These are phyloP conservation scores for Amanita brunnescens DNA, from an alignment of 768 basidiomycete genomes.

Conservation along the genomic window DNA sequence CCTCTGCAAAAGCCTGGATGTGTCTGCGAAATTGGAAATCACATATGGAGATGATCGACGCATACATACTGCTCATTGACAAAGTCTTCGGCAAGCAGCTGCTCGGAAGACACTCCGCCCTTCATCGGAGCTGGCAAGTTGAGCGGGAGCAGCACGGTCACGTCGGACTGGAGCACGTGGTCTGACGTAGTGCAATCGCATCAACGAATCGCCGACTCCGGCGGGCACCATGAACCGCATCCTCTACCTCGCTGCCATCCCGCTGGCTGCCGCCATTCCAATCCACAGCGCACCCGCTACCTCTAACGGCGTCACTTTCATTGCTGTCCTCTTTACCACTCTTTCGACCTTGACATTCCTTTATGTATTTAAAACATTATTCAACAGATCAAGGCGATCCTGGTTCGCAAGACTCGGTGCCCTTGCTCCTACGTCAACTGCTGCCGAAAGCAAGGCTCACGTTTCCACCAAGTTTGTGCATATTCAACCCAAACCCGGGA, in stretches of 20 bases:
- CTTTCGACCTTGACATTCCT: slow-evolving; percentile 18
- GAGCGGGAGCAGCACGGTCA: not conserved
- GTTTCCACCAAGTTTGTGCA: slow-evolving; percentile 6
- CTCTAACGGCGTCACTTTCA: slow-evolving; percentile 28
- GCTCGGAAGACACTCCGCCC: slow-evolving; percentile 12
- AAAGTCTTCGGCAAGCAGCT: slow-evolving; percentile 44
- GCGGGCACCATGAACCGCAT: not conserved
- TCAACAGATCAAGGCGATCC: slow-evolving; percentile 21
- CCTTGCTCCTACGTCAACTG: slow-evolving; percentile 8
- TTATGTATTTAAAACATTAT: slow-evolving; percentile 19
- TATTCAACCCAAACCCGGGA: slow-evolving; percentile 24
- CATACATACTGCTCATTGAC: slow-evolving; percentile 60
- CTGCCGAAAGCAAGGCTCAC: slow-evolving; percentile 5
- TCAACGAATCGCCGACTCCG: not conserved
- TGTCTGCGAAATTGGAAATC: slow-evolving; percentile 21
- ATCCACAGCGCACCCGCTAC: slow-evolving; percentile 24
- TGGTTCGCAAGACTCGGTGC: slow-evolving; percentile 19
- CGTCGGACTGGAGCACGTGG: not conserved
- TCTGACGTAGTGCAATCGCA: not conserved
- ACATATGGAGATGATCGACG: not conserved
- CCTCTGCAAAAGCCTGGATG: slow-evolving; percentile 71
- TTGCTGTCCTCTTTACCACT: slow-evolving; percentile 20
- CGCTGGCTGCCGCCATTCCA: slow-evolving; percentile 6
- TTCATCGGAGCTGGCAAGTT: too few species aligned
- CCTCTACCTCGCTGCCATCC: not conserved